Conservation (phyloP, 2,329 filamentous ascomycete genomes). For the Penicillium sp. region DNA sequence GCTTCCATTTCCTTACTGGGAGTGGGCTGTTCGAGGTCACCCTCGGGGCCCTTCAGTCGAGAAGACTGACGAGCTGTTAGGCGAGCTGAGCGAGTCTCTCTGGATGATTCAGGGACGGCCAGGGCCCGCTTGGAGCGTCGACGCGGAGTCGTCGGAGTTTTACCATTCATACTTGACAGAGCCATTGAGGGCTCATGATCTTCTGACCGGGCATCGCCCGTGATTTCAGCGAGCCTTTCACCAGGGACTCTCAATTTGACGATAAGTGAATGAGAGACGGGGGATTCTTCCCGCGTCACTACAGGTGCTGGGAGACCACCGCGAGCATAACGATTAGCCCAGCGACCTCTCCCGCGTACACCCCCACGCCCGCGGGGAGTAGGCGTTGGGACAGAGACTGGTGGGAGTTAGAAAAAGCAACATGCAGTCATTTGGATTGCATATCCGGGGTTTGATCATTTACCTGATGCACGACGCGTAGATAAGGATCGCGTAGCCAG, state of each 20-base stretch:
- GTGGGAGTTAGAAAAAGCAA: conserved; percentile 7
- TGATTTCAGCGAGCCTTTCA: background rate
- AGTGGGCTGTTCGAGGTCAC: conserved; percentile 7
- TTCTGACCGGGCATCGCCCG: conserved; percentile 7
- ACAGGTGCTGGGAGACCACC: conserved; percentile 9
- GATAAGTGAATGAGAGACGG: background rate
- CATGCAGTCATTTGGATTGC: background rate
- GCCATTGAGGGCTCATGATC: conserved; percentile 12
- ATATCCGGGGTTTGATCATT: conserved; percentile 1
- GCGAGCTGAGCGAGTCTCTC: conserved; percentile 27
- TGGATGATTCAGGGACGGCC: conserved; percentile 32
- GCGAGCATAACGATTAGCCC: conserved; percentile 15
- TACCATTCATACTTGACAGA: background rate
- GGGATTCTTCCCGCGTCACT: background rate
- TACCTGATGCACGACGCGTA: conserved; percentile 26
- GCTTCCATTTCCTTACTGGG: background rate
- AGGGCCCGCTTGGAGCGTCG: conserved; percentile 34
- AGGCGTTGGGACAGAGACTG: conserved; percentile 17
- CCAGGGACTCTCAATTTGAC: background rate
- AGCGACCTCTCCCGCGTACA: conserved; percentile 20
- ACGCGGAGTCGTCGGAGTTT: conserved; percentile 32
- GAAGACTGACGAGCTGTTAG: conserved; percentile 26
- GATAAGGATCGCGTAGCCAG: conserved; percentile 15
- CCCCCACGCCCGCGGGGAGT: conserved; percentile 16
- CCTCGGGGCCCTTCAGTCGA: conserved; percentile 28